These are phyloP conservation scores for Saccharomycopsis javanensis DNA, from an alignment of 805 yeast genomes.

Conservation along the genomic window DNA sequence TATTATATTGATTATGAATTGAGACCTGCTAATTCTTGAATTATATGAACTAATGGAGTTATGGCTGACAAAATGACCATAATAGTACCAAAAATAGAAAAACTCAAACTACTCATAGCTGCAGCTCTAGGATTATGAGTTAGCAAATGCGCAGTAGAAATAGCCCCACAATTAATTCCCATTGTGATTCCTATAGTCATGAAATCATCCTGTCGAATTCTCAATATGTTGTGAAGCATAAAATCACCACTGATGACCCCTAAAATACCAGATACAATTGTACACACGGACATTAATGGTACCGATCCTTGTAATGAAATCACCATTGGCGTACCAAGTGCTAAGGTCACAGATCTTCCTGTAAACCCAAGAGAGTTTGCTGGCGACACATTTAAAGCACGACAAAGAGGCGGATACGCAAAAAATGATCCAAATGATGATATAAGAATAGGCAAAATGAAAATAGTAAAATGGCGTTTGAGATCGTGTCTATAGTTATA, in stretches of 20 bases:
- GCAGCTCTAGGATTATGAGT: constrained; percentile 71
- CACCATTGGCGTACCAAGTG: constrained; percentile 68
- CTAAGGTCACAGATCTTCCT: constrained; percentile 71
- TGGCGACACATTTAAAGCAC: constrained; percentile 52
- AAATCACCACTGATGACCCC: constrained; percentile 60
- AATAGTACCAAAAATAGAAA: constrained; percentile 61
- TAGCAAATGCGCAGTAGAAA: constrained; percentile 67
- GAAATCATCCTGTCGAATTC: constrained; percentile 53
- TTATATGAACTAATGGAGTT: constrained; percentile 38
- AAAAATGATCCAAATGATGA: constrained; percentile 52
- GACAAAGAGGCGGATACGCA: constrained; percentile 61
- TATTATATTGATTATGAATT: not conserved
- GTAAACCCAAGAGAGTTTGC: constrained; percentile 61
- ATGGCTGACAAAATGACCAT: constrained; percentile 65
- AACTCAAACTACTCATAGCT: constrained; percentile 63
- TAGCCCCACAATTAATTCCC: constrained; percentile 75
- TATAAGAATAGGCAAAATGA: constrained; percentile 49
- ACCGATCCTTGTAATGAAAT: constrained; percentile 58
- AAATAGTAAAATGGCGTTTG: constrained; percentile 43
- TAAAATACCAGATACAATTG: constrained; percentile 64
- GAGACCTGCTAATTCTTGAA: constrained; percentile 38
- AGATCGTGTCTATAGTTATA: constrained; percentile 61
- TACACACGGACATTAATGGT: constrained; percentile 68
- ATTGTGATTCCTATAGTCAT: constrained; percentile 68
- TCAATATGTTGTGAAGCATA: constrained; percentile 32